These are phyloP conservation scores for Annulohypoxylon moriforme DNA, from an alignment of 495 filamentous ascomycete species.

Conservation along the genomic window DNA sequence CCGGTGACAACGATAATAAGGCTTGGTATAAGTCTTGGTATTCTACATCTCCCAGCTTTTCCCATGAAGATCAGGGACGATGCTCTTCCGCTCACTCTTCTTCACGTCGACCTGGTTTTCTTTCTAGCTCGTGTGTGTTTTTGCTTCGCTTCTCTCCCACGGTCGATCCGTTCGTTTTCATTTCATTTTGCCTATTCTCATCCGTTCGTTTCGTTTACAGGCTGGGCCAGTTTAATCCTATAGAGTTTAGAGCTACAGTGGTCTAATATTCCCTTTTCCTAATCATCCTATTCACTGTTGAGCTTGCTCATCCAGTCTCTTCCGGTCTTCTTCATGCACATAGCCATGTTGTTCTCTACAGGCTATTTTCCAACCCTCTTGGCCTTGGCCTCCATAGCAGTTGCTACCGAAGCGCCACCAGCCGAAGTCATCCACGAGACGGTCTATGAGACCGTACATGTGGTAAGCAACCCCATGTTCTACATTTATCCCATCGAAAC, in stretches of 20 bases:
- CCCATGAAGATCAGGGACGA: slow-evolving; percentile 39
- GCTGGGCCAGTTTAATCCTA: slow-evolving; percentile 39
- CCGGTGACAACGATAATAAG: slow-evolving; percentile 10
- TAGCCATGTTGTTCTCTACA: slow-evolving; percentile 23
- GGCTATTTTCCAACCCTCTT: slow-evolving; percentile 23
- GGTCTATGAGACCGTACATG: slow-evolving; percentile 31
- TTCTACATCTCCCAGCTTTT: slow-evolving; percentile 28
- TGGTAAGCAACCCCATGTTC: slow-evolving; percentile 15
- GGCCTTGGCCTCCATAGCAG: slow-evolving; percentile 19
- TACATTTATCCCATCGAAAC: neutral
- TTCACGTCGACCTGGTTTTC: slow-evolving; percentile 27
- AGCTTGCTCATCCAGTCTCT: slow-evolving; percentile 19
- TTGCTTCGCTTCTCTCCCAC: slow-evolving; percentile 32
- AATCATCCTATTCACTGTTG: slow-evolving; percentile 6
- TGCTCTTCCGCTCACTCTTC: slow-evolving; percentile 26
- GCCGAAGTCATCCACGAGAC: slow-evolving; percentile 14
- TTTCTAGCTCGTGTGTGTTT: slow-evolving; percentile 17
- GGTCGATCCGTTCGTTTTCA: slow-evolving; percentile 42
- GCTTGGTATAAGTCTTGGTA: slow-evolving; percentile 42
- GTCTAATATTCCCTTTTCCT: slow-evolving; percentile 14
- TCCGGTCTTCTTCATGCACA: neutral
- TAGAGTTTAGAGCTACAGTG: slow-evolving; percentile 12
- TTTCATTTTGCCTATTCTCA: slow-evolving; percentile 27
- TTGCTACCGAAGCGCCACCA: slow-evolving; percentile 20
- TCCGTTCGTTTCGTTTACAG: slow-evolving; percentile 43